Conservation (phyloP, 192 early-diverging fungal genomes). For the Coemansia sp. region DNA sequence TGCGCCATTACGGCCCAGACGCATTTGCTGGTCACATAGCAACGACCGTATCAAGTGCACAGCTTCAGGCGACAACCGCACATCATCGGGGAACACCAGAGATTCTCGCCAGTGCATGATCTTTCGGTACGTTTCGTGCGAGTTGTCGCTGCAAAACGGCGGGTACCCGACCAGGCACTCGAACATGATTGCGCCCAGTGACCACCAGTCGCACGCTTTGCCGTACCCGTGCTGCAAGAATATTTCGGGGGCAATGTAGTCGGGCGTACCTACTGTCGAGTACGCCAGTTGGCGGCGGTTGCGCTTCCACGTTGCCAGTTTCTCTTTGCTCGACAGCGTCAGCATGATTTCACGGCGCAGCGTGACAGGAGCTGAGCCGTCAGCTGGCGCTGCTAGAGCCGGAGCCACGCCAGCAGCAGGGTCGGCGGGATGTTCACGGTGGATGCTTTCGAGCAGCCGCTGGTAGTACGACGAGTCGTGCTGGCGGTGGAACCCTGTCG, state of each 20-base stretch:
- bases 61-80: conserved; percentile 84
- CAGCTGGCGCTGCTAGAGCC: conserved; percentile 13
- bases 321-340: conserved; percentile 90
- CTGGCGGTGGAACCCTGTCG: conserved; percentile 98
- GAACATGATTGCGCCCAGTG: conserved; percentile 98
- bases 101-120: conserved; percentile 96
- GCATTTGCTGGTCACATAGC: conserved; percentile 81
- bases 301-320: conserved; percentile 97
- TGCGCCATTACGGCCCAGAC: conserved; percentile 81
- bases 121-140: conserved; percentile 96
- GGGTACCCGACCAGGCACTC: conserved; percentile 98
- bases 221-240: conserved; percentile 94
- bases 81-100: conserved; percentile 90
- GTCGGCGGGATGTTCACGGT: conserved; percentile 57
- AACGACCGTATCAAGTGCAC: conserved; percentile 90
- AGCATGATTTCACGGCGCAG: conserved; percentile 78
- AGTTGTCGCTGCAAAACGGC: conserved; percentile 94
- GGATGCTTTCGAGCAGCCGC: conserved; percentile 69
- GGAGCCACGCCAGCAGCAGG: conserved; percentile 37
- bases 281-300: conserved; percentile 95
- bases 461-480: conserved; percentile 98
- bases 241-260: conserved; percentile 97
- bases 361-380: conserved; percentile 47
- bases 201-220: conserved; percentile 99
- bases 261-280: conserved; percentile 97